These are phyloP conservation scores for Dendrobium catenatum DNA, from an alignment of 106 monocot genomes.

Conservation along the genomic window DNA sequence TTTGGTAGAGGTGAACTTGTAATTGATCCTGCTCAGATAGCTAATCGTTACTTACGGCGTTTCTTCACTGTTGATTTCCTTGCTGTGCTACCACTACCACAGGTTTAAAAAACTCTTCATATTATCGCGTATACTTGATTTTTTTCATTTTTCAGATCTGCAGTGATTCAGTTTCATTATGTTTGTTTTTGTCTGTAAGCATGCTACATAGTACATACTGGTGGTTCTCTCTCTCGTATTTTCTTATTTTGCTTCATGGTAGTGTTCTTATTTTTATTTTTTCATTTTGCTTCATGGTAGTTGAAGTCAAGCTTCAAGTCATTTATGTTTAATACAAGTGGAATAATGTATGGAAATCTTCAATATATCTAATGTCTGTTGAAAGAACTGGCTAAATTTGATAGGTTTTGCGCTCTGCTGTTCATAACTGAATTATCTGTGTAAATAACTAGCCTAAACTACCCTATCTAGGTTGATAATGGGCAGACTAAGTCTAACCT, in stretches of 20 bases:
- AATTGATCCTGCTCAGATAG: constrained; percentile 66
- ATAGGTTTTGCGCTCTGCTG: neutral
- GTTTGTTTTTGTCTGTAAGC: neutral
- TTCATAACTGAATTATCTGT: neutral
- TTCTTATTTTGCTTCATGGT: neutral
- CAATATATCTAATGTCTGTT: neutral
- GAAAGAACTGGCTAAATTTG: neutral
- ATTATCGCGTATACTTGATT: neutral
- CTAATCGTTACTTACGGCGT: constrained; percentile 51
- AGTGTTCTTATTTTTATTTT: neutral
- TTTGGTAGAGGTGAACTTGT: constrained; percentile 95
- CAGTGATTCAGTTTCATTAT: neutral
- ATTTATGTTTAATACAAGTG: neutral
- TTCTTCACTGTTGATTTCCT: constrained; percentile 72
- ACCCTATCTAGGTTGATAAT: neutral
- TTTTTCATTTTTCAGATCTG: neutral
- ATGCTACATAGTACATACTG: neutral
- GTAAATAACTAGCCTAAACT: neutral
- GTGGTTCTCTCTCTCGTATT: neutral
- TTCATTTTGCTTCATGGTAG: neutral
- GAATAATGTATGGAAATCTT: neutral
- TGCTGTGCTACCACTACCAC: constrained; percentile 82
- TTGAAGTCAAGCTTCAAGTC: neutral
- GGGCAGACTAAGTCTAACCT: too few species aligned
- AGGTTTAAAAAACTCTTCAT: constrained; percentile 36